Evolutionary conservation across 768 basidiomycete species (phyloP).

Genomic region (Sporobolomyces phaffii): DNA sequence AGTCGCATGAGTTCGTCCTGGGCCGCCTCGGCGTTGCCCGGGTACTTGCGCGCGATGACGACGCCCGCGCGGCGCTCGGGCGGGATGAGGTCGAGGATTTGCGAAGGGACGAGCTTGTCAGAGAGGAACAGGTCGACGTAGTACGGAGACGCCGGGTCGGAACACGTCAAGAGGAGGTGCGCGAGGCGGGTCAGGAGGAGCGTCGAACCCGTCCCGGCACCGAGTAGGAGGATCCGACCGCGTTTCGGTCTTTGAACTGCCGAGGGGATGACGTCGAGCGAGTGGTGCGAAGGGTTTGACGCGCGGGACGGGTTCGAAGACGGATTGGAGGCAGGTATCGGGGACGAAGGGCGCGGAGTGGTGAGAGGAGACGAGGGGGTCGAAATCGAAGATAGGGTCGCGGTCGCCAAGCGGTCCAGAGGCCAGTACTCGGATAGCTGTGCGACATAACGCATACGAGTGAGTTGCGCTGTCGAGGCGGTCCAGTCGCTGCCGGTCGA

Average conservation of each 20-base stretch:
- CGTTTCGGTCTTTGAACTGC: neutral
- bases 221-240: constrained; percentile 82
- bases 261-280: constrained; percentile 12
- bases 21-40: constrained; percentile 91
- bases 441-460: constrained; percentile 85
- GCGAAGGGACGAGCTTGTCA: constrained; percentile 90
- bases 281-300: constrained; percentile 54
- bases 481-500: constrained; percentile 26
- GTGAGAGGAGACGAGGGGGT: constrained; percentile 74
- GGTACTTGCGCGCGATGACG: constrained; percentile 91
- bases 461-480: constrained; percentile 33
- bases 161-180: constrained; percentile 69
- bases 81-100: constrained; percentile 79
- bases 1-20: constrained; percentile 92
- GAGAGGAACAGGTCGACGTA: constrained; percentile 64
- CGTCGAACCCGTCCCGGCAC: constrained; percentile 93
- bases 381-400: constrained; percentile 52
- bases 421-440: constrained; percentile 96
- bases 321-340: constrained; percentile 69
- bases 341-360: constrained; percentile 89
- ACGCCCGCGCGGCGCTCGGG: constrained; percentile 53
- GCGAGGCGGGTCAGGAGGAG: constrained; percentile 84
- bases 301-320: constrained; percentile 39
- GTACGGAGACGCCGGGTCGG: constrained; percentile 28
- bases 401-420: constrained; percentile 62